Evolutionary conservation across 768 basidiomycete species (phyloP).

Genomic region (Phaeotremella skinneri): DNA sequence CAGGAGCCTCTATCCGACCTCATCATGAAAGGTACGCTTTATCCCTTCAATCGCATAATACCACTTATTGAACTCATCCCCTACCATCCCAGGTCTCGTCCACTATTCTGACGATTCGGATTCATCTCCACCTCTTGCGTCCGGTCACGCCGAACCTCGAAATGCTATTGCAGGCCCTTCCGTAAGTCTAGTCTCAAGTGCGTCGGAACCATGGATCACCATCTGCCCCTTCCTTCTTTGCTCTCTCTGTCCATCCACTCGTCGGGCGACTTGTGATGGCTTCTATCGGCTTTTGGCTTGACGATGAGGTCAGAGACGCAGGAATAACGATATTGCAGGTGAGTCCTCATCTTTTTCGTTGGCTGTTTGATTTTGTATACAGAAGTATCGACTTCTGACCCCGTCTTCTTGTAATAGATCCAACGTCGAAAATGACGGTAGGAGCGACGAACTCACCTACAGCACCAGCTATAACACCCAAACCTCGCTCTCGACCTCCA

Average conservation of each 20-base stretch:
- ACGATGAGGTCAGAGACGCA: constrained; percentile 12
- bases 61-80: too few species aligned
- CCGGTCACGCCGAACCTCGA: constrained; percentile 11
- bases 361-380: neutral
- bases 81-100: constrained; percentile 24
- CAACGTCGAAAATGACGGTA: neutral
- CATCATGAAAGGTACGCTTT: neutral
- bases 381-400: neutral
- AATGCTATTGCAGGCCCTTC: constrained; percentile 23
- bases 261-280: neutral
- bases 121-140: constrained; percentile 11
- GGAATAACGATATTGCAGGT: constrained; percentile 13
- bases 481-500: neutral
- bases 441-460: constrained; percentile 10
- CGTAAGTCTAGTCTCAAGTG: constrained; percentile 26
- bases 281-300: constrained; percentile 15
- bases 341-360: neutral
- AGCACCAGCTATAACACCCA: constrained; percentile 10
- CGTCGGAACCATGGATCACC: constrained; percentile 24
- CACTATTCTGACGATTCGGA: constrained; percentile 36
- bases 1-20: too few species aligned
- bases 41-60: neutral
- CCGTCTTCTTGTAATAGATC: neutral
- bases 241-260: constrained; percentile 1
- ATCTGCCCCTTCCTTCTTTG: constrained; percentile 29